Evolutionary conservation across 2,329 filamentous ascomycete genomes (phyloP), one percentile per base, ranked within the genome.

Genomic region (Penicillium sp.): DNA sequence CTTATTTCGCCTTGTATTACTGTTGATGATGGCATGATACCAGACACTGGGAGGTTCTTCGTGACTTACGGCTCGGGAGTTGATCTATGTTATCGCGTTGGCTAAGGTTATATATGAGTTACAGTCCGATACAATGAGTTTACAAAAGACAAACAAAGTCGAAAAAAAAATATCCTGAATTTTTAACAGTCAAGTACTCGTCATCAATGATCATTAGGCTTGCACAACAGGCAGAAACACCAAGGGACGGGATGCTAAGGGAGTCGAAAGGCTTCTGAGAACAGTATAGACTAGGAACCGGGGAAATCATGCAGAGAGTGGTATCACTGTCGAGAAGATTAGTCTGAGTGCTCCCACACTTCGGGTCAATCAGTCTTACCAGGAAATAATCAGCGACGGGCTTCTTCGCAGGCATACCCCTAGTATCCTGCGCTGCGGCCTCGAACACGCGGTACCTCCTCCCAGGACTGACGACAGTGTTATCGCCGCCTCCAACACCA

Each of bases 341-440:
- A 69, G 61, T 53, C 31, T n/a, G 8, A 52, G 22, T 10, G 17
- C 11, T n/a, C 14, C 11, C 22, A 17, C 10, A 28, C 4, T 41
- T n/a, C 22, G 6, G 11, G 17, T 1, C 31, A 25, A 15, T 2
- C 31, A 39, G 47, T 34, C 74, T 71, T 65, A 81, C 77, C 78
- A 99, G 81, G 77, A 99, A 99, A 81, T 98, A 99, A 79, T 98
- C 94, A 14, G 92, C 92, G 55, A 96, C 92, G 3, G 95, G 95
- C 78, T 98, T 98, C 85, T 99, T 99, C 3, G 95, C 95, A 60
- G 95, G 95, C 95, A 99, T 99, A 4, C 95, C 95, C 69, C 95
- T 85, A 1, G 90, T 92, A 76, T 98, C 95, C 79, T 99, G 95
- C 54, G 95, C 93, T 55, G 95, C 95, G 0, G 95, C 95, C 71